Base-by-base conservation (phyloP, 495 filamentous ascomycete species). In the Daldinia childiae region DNA sequence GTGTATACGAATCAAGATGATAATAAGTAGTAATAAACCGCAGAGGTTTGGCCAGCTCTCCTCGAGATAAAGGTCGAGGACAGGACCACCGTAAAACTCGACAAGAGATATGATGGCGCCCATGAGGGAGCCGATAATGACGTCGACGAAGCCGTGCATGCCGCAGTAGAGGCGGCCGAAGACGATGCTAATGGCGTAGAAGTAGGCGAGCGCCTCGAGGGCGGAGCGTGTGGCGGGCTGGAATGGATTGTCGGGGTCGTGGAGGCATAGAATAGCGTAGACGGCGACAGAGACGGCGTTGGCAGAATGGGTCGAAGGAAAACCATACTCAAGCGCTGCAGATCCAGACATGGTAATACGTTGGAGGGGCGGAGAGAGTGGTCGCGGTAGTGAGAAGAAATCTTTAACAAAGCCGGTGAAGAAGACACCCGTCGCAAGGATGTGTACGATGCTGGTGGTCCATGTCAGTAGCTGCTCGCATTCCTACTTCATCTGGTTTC, bases 101-200 rank as follows among this genome's bases (percentile, higher is more conserved):
- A 91, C 73, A 19, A 90, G 78, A 2, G 93, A 83, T 65, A 88
- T 86, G 30, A 76, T 65, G 24, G 89, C 89, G 17, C 94, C 95
- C 59, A 98, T 84, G 19, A 87, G 68, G 57, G 88, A 91, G 2
- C 95, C 95, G 68, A 94, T 76, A 14, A 93, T 79, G 12, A 97
- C 92, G 78, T 99, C 95, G 43, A 97, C 82, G 80, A 99, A 95
- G 38, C 95, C 95, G 81, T 99, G 95, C 95, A 99, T 99, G 57
- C 95, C 95, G 76, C 95, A 98, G 81, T 98, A 98, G 24, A 99
- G 81, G 51, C 95, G 88, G 21, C 95, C 95, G 60, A 98, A 73
- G 27, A 97, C 84, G 69, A 99, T 97, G 24, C 94, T 97, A n/a
- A 88, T 77, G 11, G 92, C 93, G 74, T 98, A 99, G 58, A 90